Evolutionary conservation across 805 yeast species (phyloP).

Genomic region (Schizosaccharomyces pombe): DNA sequence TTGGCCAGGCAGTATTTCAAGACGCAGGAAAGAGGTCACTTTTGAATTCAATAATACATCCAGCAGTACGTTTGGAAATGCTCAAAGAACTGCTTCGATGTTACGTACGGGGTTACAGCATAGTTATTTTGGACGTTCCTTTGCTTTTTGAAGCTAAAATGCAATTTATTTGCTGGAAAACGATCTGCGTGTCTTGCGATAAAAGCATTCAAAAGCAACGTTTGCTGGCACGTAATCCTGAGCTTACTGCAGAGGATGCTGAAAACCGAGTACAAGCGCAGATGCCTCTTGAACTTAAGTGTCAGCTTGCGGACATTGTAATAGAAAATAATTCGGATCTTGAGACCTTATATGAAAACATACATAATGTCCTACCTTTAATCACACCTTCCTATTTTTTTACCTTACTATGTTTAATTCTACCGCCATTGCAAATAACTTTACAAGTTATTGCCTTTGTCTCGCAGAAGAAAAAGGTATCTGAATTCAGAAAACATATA

Average conservation of each 20-base stretch:
- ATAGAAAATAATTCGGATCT: conserved; percentile 30
- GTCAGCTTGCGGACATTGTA: conserved; percentile 36
- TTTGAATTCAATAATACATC: conserved; percentile 64
- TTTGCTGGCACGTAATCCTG: conserved; percentile 38
- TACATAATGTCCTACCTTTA: background rate
- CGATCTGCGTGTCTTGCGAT: conserved; percentile 44
- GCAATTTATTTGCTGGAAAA: conserved; percentile 44
- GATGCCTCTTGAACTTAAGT: conserved; percentile 38
- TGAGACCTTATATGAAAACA: background rate
- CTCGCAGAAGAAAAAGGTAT: background rate
- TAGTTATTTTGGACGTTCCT: conserved; percentile 76
- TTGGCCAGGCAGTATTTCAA: conserved; percentile 62
- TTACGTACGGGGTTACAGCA: conserved; percentile 24
- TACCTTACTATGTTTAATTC: background rate
- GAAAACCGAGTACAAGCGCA: conserved; percentile 51
- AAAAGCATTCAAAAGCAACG: conserved; percentile 37
- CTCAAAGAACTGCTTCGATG: conserved; percentile 34
- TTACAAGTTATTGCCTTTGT: background rate
- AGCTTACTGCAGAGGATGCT: conserved; percentile 39
- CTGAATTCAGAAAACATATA: background rate
- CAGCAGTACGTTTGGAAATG: conserved; percentile 56
- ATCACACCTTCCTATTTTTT: background rate
- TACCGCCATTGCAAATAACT: background rate
- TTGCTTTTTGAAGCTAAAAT: conserved; percentile 61
- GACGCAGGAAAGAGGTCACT: conserved; percentile 22